Evolutionary conservation across 1,284 basidiomycete genomes (phyloP), one percentile per base, ranked within the genome.

Genomic region (Ceratobasidium papillatum): DNA sequence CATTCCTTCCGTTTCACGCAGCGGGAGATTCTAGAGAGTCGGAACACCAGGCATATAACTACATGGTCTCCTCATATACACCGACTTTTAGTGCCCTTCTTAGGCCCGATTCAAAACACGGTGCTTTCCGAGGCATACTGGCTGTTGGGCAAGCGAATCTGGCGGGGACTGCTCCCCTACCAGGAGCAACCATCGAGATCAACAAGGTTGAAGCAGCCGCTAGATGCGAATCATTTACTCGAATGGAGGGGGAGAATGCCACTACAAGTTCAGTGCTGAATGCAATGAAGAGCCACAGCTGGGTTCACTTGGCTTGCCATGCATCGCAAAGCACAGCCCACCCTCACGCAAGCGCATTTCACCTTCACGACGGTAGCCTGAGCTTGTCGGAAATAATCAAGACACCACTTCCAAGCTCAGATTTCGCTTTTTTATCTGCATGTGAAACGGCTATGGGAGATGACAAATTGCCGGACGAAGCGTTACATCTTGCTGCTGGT

Each of bases 221-320:
- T 3, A 47, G 19, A 4, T 19, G 19, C 8, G 9, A 11, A 47
- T 19, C 19, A 17, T 17, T 4, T 11, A 30, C 52, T 56, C 7
- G 25, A 25, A 9, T n/a, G n/a, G n/a, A n/a, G n/a, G 51, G 38
- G 5, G 52, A 62, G 14, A 12, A 30, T 17, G 45, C 45, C 14
- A 71, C 11, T 17, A 22, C n/a, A 3, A 27, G 36, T 1, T 19
- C 27, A n/a, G 41, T 47, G n/a, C 27, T 71, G 19, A 47, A 25
- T 66, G 38, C 34, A 17, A 19, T 66, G 38, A 47, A 66, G 63
- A n/a, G 25, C 17, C 12, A 12, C 12, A 11, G 17, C 25, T 61
- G 49, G 51, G 52, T 56, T 3, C 66, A 71, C 27, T 71, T 71
- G 9, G 45, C 66, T 17, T 71, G 49, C 36, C 66, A 71, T 56